Conservation (phyloP, 2,329 filamentous ascomycete genomes). For the Aspergillus melleus region DNA sequence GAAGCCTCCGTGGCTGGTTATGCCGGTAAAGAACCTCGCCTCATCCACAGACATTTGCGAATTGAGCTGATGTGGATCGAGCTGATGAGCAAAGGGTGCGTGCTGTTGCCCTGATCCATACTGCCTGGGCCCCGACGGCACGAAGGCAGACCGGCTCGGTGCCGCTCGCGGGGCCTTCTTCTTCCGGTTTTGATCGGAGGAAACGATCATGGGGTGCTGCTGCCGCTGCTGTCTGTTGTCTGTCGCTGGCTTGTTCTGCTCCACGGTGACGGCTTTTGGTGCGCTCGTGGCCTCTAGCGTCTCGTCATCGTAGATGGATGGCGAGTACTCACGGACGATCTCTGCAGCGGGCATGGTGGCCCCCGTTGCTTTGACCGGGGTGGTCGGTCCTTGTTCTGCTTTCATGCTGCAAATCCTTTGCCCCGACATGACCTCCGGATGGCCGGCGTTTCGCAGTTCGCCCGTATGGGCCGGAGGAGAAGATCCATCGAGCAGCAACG, state of each 20-base stretch:
- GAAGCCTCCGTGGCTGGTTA: constrained; percentile 23
- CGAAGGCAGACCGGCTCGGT: background rate
- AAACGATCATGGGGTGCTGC: constrained; percentile 12
- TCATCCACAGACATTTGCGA: background rate
- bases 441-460: constrained; percentile 14
- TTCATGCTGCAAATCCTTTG: constrained; percentile 13
- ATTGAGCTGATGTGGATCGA: background rate
- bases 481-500: constrained; percentile 16
- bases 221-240: background rate
- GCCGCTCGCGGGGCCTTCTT: background rate
- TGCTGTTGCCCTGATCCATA: background rate
- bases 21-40: constrained; percentile 9
- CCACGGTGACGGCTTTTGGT: background rate
- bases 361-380: background rate
- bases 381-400: constrained; percentile 4
- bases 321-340: background rate
- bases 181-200: constrained; percentile 6
- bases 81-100: background rate
- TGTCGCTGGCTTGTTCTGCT: background rate
- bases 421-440: constrained; percentile 10
- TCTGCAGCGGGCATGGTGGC: background rate
- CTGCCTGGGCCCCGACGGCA: background rate
- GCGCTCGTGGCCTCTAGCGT: background rate
- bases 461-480: constrained; percentile 19
- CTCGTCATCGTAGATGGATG: constrained; percentile 8